Evolutionary conservation across 2,329 filamentous ascomycete species (phyloP).

Genomic region (Fusarium sp.): DNA sequence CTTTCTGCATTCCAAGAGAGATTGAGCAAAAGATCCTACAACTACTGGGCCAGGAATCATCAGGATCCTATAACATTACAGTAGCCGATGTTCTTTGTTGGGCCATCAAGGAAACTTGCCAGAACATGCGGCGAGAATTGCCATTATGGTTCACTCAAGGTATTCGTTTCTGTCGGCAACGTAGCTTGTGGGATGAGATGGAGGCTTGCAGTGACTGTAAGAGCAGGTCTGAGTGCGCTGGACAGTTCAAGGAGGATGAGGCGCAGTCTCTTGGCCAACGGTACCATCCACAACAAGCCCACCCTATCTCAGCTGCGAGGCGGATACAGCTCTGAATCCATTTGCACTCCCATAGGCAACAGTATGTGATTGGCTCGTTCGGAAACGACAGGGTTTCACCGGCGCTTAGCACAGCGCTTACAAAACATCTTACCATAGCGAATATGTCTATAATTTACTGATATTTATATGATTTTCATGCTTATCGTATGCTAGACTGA

Average conservation of each 20-base stretch:
- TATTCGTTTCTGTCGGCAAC: not conserved
- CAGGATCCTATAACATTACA: conserved; percentile 49
- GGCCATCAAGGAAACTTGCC: conserved; percentile 58
- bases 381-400: too few relatives aligned
- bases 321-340: too few relatives aligned
- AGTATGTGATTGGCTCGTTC: too few relatives aligned
- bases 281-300: not conserved
- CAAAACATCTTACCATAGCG: too few relatives aligned
- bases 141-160: not conserved
- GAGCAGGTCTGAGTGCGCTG: not conserved
- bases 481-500: too few relatives aligned
- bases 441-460: too few relatives aligned
- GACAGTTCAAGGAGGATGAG: not conserved
- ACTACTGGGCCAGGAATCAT: not conserved
- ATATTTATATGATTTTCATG: too few relatives aligned
- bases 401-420: too few relatives aligned
- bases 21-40: conserved; percentile 65
- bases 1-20: conserved; percentile 71
- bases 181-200: not conserved
- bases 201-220: not conserved
- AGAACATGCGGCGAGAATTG: not conserved
- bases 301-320: too few relatives aligned
- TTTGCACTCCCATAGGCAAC: too few relatives aligned
- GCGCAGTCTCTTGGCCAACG: not conserved
- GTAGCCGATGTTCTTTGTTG: conserved; percentile 70